Evolutionary conservation across 2,329 filamentous ascomycete species (phyloP), one percentile per base, ranked within the genome.

Genomic region (Botrytis galanthina): DNA sequence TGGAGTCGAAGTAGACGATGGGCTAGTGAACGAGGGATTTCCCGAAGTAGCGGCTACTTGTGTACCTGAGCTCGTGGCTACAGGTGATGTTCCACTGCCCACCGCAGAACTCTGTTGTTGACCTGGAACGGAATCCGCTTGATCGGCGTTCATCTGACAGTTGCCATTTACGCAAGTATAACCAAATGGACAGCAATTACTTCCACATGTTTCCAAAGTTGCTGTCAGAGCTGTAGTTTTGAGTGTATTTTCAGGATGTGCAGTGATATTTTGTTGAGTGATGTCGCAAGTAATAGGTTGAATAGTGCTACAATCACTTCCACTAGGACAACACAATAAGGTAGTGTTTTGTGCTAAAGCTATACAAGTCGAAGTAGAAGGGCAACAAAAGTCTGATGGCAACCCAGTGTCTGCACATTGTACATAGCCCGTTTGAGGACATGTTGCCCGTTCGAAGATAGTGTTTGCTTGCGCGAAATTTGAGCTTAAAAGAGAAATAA

Each of bases 151-250:
- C 77, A 83, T 84, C 18, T 84, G 80, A 78, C 92, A 94, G 75
- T 83, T 81, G 1, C 71, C 73, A 37, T 71, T 63, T 1, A 44
- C 83, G 70, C 92, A 95, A 1, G 84, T 83, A 82, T 91, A 94
- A 4, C 92, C 92, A 81, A 91, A 90, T 0, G 92, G 92, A 80
- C 92, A 95, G 82, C 92, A 95, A 71, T 75, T 81, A 29, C 78
- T 80, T 22, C 87, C 90, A 77, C 92, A 94, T 32, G 82, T 85
- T 2, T 83, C 82, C 22, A 94, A 83, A 18, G 84, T 82, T 16
- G 86, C 84, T 29, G 85, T 84, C 44, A 92, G 87, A 14, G 89
- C 86, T 16, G 88, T 89, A 0, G 92, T 92, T 82, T 93, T 92
- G 78, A 94, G 84, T 42, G 87, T 84, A 46, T 89, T 89, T 39